Percentiles rank a stretch among this genome's conserved stretches.
Conservation (phyloP, 2,329 filamentous ascomycete genomes). For the Phoma sp. region DNA sequence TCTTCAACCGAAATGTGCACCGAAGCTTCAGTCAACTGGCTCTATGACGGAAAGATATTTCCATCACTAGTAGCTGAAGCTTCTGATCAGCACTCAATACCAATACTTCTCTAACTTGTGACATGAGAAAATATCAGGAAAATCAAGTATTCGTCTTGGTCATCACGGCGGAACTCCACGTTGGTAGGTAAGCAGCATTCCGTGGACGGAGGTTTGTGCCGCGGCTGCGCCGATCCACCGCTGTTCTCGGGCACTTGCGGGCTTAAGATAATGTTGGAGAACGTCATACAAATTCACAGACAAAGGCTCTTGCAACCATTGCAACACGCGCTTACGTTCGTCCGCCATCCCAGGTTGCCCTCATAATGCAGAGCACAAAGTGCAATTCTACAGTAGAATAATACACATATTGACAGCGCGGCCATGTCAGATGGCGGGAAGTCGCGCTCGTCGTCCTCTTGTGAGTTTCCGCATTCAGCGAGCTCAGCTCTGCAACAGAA, state of each 20-base stretch:
- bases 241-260: slow-evolving; percentile 14
- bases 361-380: slow-evolving; percentile 16
- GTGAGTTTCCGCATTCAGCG: slow-evolving; percentile 38
- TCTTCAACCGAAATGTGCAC: too few relatives aligned
- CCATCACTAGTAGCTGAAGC: too few relatives aligned
- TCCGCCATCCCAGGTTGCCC: not conserved
- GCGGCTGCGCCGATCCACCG: slow-evolving; percentile 12
- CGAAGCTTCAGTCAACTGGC: too few relatives aligned
- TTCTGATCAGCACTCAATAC: too few relatives aligned
- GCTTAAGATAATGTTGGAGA: slow-evolving; percentile 2
- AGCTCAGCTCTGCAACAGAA: slow-evolving; percentile 23
- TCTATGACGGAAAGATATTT: too few relatives aligned
- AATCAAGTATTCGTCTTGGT: too few relatives aligned
- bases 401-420: slow-evolving; percentile 36
- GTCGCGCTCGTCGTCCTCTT: slow-evolving; percentile 59
- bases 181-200: too few relatives aligned
- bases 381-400: slow-evolving; percentile 25
- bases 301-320: slow-evolving; percentile 1
- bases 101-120: too few relatives aligned
- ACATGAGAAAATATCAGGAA: too few relatives aligned
- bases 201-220: slow-evolving; percentile 8
- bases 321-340: not conserved
- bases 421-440: slow-evolving; percentile 62
- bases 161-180: not conserved
- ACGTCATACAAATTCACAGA: slow-evolving; percentile 18